Evolutionary conservation across 2,329 filamentous ascomycete genomes (phyloP).

Genomic region (Thelonectria discophora): DNA sequence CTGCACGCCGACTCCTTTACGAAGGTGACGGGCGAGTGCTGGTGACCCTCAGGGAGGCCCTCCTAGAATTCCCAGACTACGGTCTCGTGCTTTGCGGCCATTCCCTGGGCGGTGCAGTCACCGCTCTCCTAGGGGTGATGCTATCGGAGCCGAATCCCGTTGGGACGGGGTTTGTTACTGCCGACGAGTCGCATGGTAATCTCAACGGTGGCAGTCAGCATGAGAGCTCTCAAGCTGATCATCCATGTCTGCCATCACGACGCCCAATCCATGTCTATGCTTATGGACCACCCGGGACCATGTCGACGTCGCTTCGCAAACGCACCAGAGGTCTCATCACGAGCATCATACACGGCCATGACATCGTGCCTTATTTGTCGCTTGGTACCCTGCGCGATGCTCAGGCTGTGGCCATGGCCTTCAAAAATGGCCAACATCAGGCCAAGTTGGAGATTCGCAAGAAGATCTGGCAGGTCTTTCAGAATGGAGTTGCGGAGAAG

Average conservation of each 20-base stretch:
- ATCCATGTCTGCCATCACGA: slow-evolving; percentile 68
- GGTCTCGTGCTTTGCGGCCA: slow-evolving; percentile 75
- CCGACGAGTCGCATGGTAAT: slow-evolving; percentile 56
- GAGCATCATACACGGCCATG: slow-evolving; percentile 75
- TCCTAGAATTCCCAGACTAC: slow-evolving; percentile 74
- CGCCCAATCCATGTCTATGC: slow-evolving; percentile 82
- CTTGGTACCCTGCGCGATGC: slow-evolving; percentile 79
- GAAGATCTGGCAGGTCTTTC: slow-evolving; percentile 72
- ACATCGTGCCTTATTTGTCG: slow-evolving; percentile 78
- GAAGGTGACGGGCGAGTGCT: slow-evolving; percentile 74
- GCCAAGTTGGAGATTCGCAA: slow-evolving; percentile 73
- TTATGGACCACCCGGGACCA: slow-evolving; percentile 77
- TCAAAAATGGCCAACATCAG: slow-evolving; percentile 75
- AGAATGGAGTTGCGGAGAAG: slow-evolving; percentile 67
- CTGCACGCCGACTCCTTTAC: slow-evolving; percentile 72
- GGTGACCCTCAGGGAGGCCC: slow-evolving; percentile 69
- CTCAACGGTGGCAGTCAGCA: slow-evolving; percentile 48
- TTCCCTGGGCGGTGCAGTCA: slow-evolving; percentile 75
- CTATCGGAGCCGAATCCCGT: slow-evolving; percentile 68
- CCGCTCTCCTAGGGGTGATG: slow-evolving; percentile 75
- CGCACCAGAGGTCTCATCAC: slow-evolving; percentile 79
- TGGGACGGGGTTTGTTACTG: slow-evolving; percentile 70
- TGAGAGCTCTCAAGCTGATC: slow-evolving; percentile 38
- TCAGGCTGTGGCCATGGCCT: slow-evolving; percentile 74
- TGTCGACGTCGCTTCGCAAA: slow-evolving; percentile 74